Evolutionary conservation across 2,329 filamentous ascomycete species (phyloP).

Genomic region (Chaetomium sp.): DNA sequence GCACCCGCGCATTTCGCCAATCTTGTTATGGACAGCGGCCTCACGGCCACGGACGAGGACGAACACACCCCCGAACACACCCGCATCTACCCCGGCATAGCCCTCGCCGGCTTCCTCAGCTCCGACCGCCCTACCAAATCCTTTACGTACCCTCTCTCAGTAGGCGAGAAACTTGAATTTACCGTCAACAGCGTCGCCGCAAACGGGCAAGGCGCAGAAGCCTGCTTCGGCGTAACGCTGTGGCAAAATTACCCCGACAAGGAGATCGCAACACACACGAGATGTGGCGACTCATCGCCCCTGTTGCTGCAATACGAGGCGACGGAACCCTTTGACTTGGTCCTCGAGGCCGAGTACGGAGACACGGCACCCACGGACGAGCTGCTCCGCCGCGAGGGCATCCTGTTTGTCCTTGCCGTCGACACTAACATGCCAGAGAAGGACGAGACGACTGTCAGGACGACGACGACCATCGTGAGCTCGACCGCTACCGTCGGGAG

Average conservation of each 20-base stretch:
- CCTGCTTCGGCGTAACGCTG: slow-evolving; percentile 24
- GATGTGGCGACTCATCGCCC: slow-evolving; percentile 20
- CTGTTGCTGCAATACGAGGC: slow-evolving; percentile 23
- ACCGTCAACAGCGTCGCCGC: slow-evolving; percentile 20
- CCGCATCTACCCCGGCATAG: slow-evolving; percentile 25
- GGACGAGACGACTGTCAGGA: slow-evolving; percentile 12
- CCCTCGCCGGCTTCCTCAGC: slow-evolving; percentile 22
- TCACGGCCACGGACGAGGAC: slow-evolving; percentile 28
- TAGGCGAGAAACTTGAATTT: slow-evolving; percentile 25
- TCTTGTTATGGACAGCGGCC: slow-evolving; percentile 27
- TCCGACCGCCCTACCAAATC: slow-evolving; percentile 15
- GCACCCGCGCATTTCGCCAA: slow-evolving; percentile 22
- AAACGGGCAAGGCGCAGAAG: slow-evolving; percentile 10
- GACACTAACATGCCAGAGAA: slow-evolving; percentile 26
- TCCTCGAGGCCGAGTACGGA: slow-evolving; percentile 24
- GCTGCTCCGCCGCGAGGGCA: slow-evolving; percentile 12
- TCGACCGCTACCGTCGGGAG: background rate
- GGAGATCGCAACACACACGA: slow-evolving; percentile 19
- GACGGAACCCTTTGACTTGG: slow-evolving; percentile 20
- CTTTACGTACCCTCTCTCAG: slow-evolving; percentile 23
- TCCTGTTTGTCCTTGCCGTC: slow-evolving; percentile 25
- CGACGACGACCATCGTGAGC: slow-evolving; percentile 13
- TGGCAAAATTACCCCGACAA: slow-evolving; percentile 17
- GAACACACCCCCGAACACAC: slow-evolving; percentile 15
- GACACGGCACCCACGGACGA: slow-evolving; percentile 3